These are phyloP conservation scores for Xeromyces bisporus DNA, from an alignment of 495 filamentous ascomycete species.

Conservation along the genomic window DNA sequence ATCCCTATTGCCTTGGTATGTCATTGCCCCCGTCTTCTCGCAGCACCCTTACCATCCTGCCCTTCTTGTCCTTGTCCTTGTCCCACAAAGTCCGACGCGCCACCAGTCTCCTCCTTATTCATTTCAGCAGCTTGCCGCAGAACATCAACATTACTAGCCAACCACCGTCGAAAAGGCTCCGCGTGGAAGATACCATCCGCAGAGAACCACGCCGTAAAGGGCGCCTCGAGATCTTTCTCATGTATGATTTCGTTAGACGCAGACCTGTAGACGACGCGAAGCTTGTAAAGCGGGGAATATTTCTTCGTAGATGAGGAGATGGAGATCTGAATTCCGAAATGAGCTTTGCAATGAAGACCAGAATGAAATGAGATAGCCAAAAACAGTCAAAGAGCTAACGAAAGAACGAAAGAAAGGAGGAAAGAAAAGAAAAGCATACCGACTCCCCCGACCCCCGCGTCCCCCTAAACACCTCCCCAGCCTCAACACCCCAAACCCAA, in stretches of 20 bases:
- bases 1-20: no score
- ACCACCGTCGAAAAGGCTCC: conserved; percentile 66
- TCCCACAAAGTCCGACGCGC: conserved; percentile 6
- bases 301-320: conserved; percentile 55
- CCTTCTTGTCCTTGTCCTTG: no score
- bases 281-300: conserved; percentile 58
- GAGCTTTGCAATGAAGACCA: background rate
- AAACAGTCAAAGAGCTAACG: no score
- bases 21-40: no score
- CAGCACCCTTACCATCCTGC: no score
- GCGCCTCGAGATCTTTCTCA: conserved; percentile 39
- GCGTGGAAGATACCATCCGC: conserved; percentile 63
- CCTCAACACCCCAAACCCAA: conserved; percentile 80
- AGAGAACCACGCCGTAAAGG: conserved; percentile 82
- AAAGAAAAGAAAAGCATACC: no score
- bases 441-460: conserved; percentile 36
- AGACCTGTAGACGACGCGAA: conserved; percentile 43
- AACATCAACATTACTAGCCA: conserved; percentile 50
- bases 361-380: background rate
- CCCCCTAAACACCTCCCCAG: conserved; percentile 63
- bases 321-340: conserved; percentile 32
- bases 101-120: conserved; percentile 28
- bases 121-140: conserved; percentile 51
- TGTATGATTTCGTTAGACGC: conserved; percentile 25
- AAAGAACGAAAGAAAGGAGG: no score